Conservation (phyloP, 139 green algal species). For the Auxenochlorella protothecoides region DNA sequence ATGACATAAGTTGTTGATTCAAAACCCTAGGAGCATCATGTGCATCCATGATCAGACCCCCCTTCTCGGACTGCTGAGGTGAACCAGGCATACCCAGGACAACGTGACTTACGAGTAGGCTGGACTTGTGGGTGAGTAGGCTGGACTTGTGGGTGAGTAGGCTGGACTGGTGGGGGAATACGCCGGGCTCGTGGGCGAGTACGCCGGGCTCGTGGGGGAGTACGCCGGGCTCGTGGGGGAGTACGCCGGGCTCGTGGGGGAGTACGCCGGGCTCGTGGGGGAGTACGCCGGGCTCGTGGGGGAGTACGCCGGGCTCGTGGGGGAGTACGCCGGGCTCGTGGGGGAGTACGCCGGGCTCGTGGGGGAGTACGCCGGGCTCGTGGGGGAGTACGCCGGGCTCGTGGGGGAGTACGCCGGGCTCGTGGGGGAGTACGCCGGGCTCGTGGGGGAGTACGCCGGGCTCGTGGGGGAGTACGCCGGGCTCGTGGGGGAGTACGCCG, state of each 20-base stretch:
- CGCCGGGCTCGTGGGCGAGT: conserved; percentile 47
- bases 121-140: not conserved
- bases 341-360: conserved; percentile 36
- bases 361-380: conserved; percentile 13
- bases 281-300: too few relatives aligned
- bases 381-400: conserved; percentile 30
- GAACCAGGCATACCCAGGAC: not conserved
- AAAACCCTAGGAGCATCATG: too few relatives aligned
- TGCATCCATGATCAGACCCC: too few relatives aligned
- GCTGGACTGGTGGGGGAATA: conserved; percentile 55
- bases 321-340: conserved; percentile 15
- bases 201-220: conserved; percentile 39
- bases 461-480: conserved; percentile 28
- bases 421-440: conserved; percentile 61
- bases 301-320: too few relatives aligned
- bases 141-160: conserved; percentile 60
- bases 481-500: conserved; percentile 36
- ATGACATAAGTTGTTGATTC: not conserved
- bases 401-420: conserved; percentile 52
- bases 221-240: conserved; percentile 38
- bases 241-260: conserved; percentile 33
- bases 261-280: conserved; percentile 18
- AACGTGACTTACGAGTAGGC: not conserved
- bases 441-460: conserved; percentile 44
- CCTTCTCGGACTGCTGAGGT: not conserved